Evolutionary conservation across 139 green algal species (phyloP), one percentile per base, ranked within the genome.

Genomic region (Gonium pectorale): DNA sequence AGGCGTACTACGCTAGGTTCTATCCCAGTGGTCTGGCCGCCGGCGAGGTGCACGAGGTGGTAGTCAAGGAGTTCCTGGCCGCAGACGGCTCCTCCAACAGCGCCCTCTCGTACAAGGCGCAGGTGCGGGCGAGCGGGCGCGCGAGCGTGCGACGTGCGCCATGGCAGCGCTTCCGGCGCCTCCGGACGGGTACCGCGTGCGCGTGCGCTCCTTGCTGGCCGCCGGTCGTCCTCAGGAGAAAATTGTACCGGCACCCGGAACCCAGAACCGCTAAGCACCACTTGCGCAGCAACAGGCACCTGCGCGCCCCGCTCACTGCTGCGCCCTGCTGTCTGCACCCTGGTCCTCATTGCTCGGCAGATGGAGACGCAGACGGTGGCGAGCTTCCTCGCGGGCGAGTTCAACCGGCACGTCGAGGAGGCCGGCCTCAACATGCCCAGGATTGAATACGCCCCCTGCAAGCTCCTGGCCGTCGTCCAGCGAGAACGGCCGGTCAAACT

Each of bases 51-150:
- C 62, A 41, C 7, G 62, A 68, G 29, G n/a, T 68, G 31, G 62
- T 68, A n/a, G 29, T 68, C 62, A 68, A 68, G 62, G 62, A 68
- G 62, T 68, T 68, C 31, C 40, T 68, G 5, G 40, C 62, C n/a
- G 9, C 29, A 29, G n/a, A 9, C 6, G 62, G 62, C 6, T 19
- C 29, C 29, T 29, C 9, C 62, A 68, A 68, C 62, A 43, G 8
- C 5, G 62, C 62, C 29, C 6, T 68, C 29, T 5, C 6, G n/a
- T 68, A 68, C 62, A 68, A 68, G 31, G 62, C 62, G n/a, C 62
- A 68, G 62, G 62, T 68, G 17, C 7, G 62, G 17, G 62, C 62
- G 31, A 19, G 62, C n/a, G n/a, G 40, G 62, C 62, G 62, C n/a
- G 56, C 6, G 56, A n/a, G n/a, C n/a, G n/a, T n/a, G n/a, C n/a